These are phyloP conservation scores for Coemansia sp. DNA, from an alignment of 192 early-diverging fungal genomes.

Conservation along the genomic window DNA sequence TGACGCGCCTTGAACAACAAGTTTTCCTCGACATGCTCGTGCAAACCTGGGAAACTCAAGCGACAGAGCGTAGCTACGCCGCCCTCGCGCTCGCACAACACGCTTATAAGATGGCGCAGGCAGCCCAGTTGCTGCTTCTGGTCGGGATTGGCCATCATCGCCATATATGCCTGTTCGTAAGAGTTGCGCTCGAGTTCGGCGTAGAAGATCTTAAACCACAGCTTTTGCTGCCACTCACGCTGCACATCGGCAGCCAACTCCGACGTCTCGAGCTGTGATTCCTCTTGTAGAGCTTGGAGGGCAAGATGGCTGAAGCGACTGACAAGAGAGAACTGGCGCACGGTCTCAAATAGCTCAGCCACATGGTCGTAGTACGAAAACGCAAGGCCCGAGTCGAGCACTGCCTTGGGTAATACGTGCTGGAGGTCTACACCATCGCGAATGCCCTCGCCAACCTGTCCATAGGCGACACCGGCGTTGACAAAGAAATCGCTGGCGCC, in stretches of 20 bases:
- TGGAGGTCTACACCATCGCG: slow-evolving; percentile 33
- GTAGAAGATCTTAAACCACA: slow-evolving; percentile 59
- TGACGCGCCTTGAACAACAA: slow-evolving; percentile 59
- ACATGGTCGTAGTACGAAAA: slow-evolving; percentile 46
- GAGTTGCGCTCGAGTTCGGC: slow-evolving; percentile 41
- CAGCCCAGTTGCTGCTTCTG: slow-evolving; percentile 41
- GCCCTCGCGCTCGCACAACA: slow-evolving; percentile 52
- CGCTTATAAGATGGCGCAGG: slow-evolving; percentile 51
- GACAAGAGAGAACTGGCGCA: slow-evolving; percentile 2
- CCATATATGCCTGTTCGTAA: slow-evolving; percentile 55
- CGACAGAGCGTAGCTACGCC: slow-evolving; percentile 47
- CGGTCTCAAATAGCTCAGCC: slow-evolving; percentile 46
- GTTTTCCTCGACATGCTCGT: slow-evolving; percentile 52
- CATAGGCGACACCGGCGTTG: slow-evolving; percentile 36
- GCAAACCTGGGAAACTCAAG: slow-evolving; percentile 46
- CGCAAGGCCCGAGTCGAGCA: slow-evolving; percentile 25
- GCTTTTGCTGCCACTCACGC: slow-evolving; percentile 24
- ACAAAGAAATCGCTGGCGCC: slow-evolving; percentile 39
- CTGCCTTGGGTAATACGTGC: slow-evolving; percentile 26
- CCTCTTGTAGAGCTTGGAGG: slow-evolving; percentile 28
- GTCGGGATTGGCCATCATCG: slow-evolving; percentile 56
- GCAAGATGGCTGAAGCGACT: slow-evolving; percentile 41
- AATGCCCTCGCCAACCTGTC: slow-evolving; percentile 24
- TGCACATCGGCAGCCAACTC: slow-evolving; percentile 4
- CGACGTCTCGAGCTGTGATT: slow-evolving; percentile 14